These are phyloP conservation scores for Medicago lupulina DNA, from an alignment of 306 rosid genomes.

Conservation along the genomic window DNA sequence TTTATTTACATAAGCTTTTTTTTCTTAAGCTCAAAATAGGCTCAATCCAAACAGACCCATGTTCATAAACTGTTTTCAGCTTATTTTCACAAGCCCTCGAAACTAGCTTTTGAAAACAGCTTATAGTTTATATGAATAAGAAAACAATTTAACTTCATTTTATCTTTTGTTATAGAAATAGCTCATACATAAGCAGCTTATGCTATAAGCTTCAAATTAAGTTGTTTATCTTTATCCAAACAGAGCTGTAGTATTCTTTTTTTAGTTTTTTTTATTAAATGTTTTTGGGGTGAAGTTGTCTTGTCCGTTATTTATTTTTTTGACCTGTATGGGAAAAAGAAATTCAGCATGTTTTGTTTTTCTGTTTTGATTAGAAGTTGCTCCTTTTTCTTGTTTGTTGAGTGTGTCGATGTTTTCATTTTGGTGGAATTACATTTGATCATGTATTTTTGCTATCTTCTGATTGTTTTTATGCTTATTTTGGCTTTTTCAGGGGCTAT, in stretches of 20 bases:
- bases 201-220: too few species aligned
- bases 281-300: background rate
- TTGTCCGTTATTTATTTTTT: background rate
- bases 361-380: background rate
- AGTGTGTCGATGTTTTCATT: background rate
- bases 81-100: background rate
- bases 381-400: background rate
- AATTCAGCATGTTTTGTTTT: background rate
- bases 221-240: too few species aligned
- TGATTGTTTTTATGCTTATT: background rate
- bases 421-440: background rate
- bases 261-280: background rate
- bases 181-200: too few species aligned
- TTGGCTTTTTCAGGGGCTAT: conserved; percentile 69
- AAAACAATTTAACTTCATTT: too few species aligned
- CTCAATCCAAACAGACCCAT: too few species aligned
- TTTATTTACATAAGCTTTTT: too few species aligned
- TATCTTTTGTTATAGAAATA: too few species aligned
- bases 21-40: too few species aligned
- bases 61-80: background rate
- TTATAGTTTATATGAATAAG: too few species aligned
- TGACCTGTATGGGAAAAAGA: background rate
- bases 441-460: background rate
- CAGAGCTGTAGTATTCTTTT: background rate
- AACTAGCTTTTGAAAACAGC: too few species aligned